Evolutionary conservation across 352 stramenopile species (phyloP), one percentile per base, ranked within the genome.

Genomic region (Elongisporangium prolatum): DNA sequence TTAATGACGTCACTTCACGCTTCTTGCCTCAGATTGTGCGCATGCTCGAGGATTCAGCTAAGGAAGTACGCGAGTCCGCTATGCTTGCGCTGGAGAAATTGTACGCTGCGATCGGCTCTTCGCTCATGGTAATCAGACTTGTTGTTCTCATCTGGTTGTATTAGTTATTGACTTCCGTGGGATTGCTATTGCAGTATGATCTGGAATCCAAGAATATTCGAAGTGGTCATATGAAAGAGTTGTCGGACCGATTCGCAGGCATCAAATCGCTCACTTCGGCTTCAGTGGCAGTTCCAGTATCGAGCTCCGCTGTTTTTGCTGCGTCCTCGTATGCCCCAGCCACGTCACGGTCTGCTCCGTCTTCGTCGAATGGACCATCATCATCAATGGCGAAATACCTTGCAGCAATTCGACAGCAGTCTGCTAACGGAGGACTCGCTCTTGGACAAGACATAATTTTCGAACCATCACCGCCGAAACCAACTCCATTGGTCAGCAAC

Each of bases 41-140:
- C 21, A 54, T 91, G 9, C 63, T 95, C 0, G 82, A 93, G 64
- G 86, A 95, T 59, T 91, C 86, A 25, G 74, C 84, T 0, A 95
- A 95, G 56, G 82, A 95, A 72, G 86, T 95, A 56, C 84, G 86
- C 16, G 68, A 91, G n/a, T 65, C 84, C 2, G 78, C 78, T 6
- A 80, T 95, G 48, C 68, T 64, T 14, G 71, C 80, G 5, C 59
- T 95, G n/a, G 79, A 87, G 52, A 80, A 80, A 22, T 84, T 95
- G 56, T 95, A 93, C 67, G 61, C 70, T 7, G 69, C 84, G 56
- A 73, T 89, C 37, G 84, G 84, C 1, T 65, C 83, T 2, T 80
- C 83, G 16, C 54, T 95, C n/a, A 59, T 91, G 74, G 85, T 92
- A 76, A 22, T 61, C 10, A 44, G 17, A 6, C 10, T 44, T 13